A percentile compares a stretch with the other conserved stretches of the same genome.
Conservation (phyloP, 192 early-diverging fungal genomes). For the Coemansia sp. region DNA sequence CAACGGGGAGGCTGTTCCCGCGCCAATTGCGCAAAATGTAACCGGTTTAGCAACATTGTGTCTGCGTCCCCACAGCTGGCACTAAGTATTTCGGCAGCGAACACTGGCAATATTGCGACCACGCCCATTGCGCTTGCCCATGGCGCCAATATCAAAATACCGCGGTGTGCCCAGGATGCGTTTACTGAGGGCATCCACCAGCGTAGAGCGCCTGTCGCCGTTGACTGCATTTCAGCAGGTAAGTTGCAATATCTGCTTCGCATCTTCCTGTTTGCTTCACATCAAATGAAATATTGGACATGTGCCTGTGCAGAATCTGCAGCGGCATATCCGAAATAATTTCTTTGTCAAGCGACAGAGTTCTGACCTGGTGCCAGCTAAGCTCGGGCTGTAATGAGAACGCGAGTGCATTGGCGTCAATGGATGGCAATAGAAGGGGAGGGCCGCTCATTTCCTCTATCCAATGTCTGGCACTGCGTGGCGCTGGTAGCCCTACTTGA, state of each 20-base stretch:
- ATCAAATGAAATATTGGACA: background rate
- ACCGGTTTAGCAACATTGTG: constrained; percentile 34
- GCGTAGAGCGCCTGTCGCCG: constrained; percentile 16
- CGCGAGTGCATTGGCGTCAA: background rate
- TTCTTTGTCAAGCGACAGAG: too few species aligned
- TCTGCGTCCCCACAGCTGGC: constrained; percentile 47
- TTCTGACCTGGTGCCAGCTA: too few species aligned
- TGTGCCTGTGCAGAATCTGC: too few species aligned
- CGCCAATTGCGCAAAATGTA: constrained; percentile 20
- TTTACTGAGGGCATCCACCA: constrained; percentile 26
- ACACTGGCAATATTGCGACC: constrained; percentile 37
- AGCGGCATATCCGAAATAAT: background rate
- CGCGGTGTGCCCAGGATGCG: constrained; percentile 44
- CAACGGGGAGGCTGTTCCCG: constrained; percentile 10
- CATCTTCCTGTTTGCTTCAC: background rate
- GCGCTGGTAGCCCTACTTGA: background rate
- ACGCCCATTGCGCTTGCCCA: constrained; percentile 38
- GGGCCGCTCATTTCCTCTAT: background rate
- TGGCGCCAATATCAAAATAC: constrained; percentile 44
- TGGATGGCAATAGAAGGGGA: background rate
- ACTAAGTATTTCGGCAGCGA: constrained; percentile 43
- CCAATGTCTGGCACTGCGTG: background rate
- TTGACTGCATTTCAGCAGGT: constrained; percentile 36
- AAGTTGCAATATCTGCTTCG: constrained; percentile 12
- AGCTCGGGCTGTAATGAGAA: background rate